These are phyloP conservation scores for Ascoidea tarda DNA, from an alignment of 805 yeast species.

Conservation along the genomic window DNA sequence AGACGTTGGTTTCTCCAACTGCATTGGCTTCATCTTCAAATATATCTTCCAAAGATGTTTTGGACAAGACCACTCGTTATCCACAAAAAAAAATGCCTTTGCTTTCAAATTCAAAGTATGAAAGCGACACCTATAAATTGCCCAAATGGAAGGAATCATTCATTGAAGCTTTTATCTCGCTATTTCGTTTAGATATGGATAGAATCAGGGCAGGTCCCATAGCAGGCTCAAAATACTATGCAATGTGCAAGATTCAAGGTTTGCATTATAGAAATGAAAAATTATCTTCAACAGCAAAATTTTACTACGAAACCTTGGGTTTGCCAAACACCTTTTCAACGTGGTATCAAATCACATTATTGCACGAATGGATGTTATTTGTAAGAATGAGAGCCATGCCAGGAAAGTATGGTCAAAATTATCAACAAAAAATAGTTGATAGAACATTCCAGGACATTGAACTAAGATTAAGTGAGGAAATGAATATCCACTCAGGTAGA, in stretches of 20 bases:
- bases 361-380: constrained; percentile 88
- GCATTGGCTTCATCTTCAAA: not conserved
- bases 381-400: constrained; percentile 97
- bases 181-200: constrained; percentile 79
- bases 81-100: constrained; percentile 2
- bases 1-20: not conserved
- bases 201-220: constrained; percentile 84
- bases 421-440: constrained; percentile 86
- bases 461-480: constrained; percentile 67
- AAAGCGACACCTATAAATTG: constrained; percentile 22
- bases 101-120: constrained; percentile 23
- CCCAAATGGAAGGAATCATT: constrained; percentile 38
- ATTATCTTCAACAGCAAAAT: constrained; percentile 57
- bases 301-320: constrained; percentile 73
- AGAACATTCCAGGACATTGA: constrained; percentile 86
- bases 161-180: constrained; percentile 49
- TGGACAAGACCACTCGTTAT: not conserved
- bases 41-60: not conserved
- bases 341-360: constrained; percentile 85
- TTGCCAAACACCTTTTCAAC: constrained; percentile 84
- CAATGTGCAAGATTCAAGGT: constrained; percentile 78
- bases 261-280: constrained; percentile 63
- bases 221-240: constrained; percentile 81
- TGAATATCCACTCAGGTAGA: constrained; percentile 70
- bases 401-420: constrained; percentile 71